Base-by-base conservation (phyloP, 768 basidiomycete genomes). In the Agrocybe praecox region DNA sequence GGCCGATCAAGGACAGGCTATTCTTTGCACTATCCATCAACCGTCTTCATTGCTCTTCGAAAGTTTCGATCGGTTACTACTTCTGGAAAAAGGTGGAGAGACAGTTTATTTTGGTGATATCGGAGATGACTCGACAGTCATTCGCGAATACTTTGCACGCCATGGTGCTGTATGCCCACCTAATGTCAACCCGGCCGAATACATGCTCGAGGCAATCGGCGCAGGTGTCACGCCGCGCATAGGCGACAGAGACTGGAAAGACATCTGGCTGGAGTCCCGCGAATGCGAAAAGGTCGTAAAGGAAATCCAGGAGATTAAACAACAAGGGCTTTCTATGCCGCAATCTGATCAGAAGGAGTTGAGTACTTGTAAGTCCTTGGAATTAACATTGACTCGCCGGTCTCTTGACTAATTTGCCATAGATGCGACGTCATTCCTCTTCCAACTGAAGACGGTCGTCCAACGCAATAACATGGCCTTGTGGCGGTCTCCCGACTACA, bases 91-190 rank as follows among this genome's bases (percentile, higher is more conserved):
- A 15, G 94, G 94, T 1, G 94, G 94, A 7, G 87, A 92, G 69
- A 94, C 93, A 0, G 91, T 95, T n/a, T 96, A 96, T 78, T 96
- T 92, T 66, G 94, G 94, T 43, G 89, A 91, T 58, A 92, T 96
- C 49, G 94, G 93, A 45, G 68, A 77, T 43, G 89, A 92, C 59
- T 89, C 91, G 3, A 65, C 74, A 1, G 76, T 85, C 33, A 74
- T 96, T 48, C 85, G 83, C 23, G 78, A 85, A 5, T 96, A 96
- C 74, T 93, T 95, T 67, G 83, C 84, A 21, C 77, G 78, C 15
- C 74, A 90, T 59, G 92, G 93, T 14, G 94, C 89, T 1, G 58
- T 69, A 24, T 94, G 92, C 69, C 91, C 92, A 3, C 47, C 82
- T 0, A 87, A 88, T 58, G 86, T 87, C 65, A 96, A 96, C 68